Conservation (phyloP, 139 green algal genomes). For the Picochlorum sp. region DNA sequence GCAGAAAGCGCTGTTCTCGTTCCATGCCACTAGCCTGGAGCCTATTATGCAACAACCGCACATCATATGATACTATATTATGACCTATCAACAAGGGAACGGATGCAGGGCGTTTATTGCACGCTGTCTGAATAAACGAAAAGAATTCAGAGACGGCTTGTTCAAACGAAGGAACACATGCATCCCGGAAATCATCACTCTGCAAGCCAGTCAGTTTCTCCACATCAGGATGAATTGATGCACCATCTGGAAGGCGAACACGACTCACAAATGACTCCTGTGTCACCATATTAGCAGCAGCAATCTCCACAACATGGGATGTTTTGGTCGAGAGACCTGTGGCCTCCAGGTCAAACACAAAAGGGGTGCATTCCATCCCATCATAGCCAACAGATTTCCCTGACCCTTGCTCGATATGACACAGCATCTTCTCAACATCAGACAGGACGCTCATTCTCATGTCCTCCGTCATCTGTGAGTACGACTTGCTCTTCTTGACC, state of each 20-base stretch:
- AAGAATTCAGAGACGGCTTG: conserved; percentile 22
- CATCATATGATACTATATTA: conserved; percentile 31
- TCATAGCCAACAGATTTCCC: too few relatives aligned
- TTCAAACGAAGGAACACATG: conserved; percentile 12
- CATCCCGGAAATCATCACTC: conserved; percentile 12
- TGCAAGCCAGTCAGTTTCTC: conserved; percentile 24
- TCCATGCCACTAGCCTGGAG: conserved; percentile 10
- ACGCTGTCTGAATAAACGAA: conserved; percentile 20
- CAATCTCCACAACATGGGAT: conserved; percentile 41
- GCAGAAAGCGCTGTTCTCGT: conserved; percentile 17
- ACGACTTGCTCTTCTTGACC: too few relatives aligned
- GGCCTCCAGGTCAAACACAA: conserved; percentile 58
- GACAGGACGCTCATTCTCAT: too few relatives aligned
- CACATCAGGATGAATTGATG: not conserved
- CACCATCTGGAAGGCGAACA: conserved; percentile 17
- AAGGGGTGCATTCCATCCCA: not conserved
- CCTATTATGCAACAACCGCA: conserved; percentile 23
- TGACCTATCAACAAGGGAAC: conserved; percentile 25
- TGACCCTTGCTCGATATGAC: too few relatives aligned
- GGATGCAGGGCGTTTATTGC: conserved; percentile 2
- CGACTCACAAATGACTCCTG: not conserved
- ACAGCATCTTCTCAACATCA: too few relatives aligned
- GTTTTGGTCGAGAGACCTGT: conserved; percentile 10
- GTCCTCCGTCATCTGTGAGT: too few relatives aligned
- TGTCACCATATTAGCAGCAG: conserved; percentile 9